Base-by-base conservation (phyloP, 2,329 filamentous ascomycete genomes). In the Aspergillus aculeatus region DNA sequence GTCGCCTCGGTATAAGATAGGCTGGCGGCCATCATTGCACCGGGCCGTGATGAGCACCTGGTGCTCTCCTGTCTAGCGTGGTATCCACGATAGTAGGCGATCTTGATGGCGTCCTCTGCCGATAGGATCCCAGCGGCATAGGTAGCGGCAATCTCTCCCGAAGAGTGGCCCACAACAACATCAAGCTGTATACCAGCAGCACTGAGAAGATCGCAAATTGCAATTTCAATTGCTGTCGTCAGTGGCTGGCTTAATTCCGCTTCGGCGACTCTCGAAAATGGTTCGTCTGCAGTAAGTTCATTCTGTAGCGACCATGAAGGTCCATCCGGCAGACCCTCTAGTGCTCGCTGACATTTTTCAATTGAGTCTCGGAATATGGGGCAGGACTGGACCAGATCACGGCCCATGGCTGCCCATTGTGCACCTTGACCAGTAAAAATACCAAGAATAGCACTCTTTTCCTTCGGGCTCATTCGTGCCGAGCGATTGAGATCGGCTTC, bases 1-100 rank as follows among this genome's bases (percentile, higher is more conserved):
- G 47, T 14, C 0, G 61, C 62, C 24, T 68, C 66, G 7, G 57
- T 53, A 19, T 54, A 48, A 2, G 52, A 54, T 9, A 64, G 26
- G 3, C 69, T 67, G 14, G 64, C 67, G 1, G 71, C 69, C 23
- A 70, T 16, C 71, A 73, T 73, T 11, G 60, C 60, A 0, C 69
- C 66, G 7, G 21, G 47, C 9, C 23, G 21, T 5, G 50, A 53
- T n/a, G 51, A 51, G 24, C 50, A 52, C 26, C 16, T 44, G 12
- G 14, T 6, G 14, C 32, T 35, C 3, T 12, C 32, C 32, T 12
- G 14, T 16, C 32, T 35, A 12, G 12, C 32, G 32, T 35, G 32
- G 5, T 59, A 53, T 12, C 66, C 65, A 11, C 66, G 60, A 12
- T 62, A 62, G 32, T 65, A 69, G 0, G 67, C 66, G 21, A 60